Evolutionary conservation across 225 moss, liverwort and hornwort species (phyloP).

Genomic region (Marchantia polymorpha): DNA sequence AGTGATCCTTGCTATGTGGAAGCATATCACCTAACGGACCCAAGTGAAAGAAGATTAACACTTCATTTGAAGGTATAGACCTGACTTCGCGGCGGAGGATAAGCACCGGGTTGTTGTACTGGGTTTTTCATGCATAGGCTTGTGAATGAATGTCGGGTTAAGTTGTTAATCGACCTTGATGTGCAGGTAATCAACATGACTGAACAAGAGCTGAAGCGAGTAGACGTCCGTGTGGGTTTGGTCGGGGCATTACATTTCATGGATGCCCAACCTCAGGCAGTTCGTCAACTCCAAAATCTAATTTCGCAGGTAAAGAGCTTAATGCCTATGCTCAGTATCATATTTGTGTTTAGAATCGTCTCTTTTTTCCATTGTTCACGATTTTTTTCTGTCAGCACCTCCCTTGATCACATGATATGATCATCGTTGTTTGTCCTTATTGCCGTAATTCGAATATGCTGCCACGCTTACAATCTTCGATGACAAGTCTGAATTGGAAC

Average conservation of each 20-base stretch:
- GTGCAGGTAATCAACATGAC: constrained; percentile 94
- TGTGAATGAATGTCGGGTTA: not conserved
- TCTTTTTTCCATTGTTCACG: not conserved
- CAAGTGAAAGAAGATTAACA: constrained; percentile 82
- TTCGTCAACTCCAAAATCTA: constrained; percentile 92
- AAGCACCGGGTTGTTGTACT: not conserved
- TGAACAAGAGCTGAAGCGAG: constrained; percentile 89
- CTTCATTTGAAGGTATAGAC: constrained; percentile 84
- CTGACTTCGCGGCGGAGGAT: not conserved
- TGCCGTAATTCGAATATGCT: not conserved
- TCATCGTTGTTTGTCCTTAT: too few relatives aligned
- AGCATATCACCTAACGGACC: constrained; percentile 95
- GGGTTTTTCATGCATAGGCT: not conserved
- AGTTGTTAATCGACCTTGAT: not conserved
- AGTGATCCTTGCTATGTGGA: constrained; percentile 99
- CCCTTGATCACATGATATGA: too few relatives aligned
- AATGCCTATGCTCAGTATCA: not conserved
- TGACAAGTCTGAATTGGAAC: not conserved
- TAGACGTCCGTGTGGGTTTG: constrained; percentile 86
- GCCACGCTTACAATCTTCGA: not conserved
- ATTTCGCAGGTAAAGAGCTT: constrained; percentile 62
- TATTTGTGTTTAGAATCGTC: not conserved
- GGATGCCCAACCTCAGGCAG: constrained; percentile 94
- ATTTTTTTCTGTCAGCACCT: not conserved
- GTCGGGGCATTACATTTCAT: constrained; percentile 87